These are phyloP conservation scores for Rhodotorula sp. DNA, from an alignment of 1,284 basidiomycete genomes.

Conservation along the genomic window DNA sequence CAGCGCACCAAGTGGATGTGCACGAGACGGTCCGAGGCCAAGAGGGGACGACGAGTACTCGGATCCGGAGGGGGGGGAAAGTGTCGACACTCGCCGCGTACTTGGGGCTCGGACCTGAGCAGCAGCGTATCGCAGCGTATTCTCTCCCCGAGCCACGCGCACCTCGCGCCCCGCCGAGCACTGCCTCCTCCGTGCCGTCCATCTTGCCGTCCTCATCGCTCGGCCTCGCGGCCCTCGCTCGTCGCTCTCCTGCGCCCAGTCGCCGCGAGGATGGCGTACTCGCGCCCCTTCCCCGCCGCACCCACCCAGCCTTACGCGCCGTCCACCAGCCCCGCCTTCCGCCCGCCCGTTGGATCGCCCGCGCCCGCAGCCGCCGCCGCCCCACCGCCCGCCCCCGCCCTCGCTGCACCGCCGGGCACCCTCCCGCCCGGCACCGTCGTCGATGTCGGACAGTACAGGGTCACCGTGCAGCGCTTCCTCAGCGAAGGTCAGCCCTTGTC, in stretches of 20 bases:
- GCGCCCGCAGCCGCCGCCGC: not conserved
- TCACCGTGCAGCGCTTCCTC: constrained; percentile 85
- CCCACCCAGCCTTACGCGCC: not conserved
- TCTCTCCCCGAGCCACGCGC: too few relatives aligned
- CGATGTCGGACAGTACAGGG: constrained; percentile 82
- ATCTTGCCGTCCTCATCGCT: not conserved
- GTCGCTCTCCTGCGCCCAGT: not conserved
- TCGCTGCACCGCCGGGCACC: constrained; percentile 47
- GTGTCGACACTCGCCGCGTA: too few relatives aligned
- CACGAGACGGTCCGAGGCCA: too few relatives aligned
- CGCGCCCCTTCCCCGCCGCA: not conserved
- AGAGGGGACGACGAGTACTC: too few relatives aligned
- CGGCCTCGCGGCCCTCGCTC: not conserved
- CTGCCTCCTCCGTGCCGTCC: too few relatives aligned
- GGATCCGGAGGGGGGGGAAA: too few relatives aligned
- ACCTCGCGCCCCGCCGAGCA: too few relatives aligned
- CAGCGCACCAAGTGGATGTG: too few relatives aligned
- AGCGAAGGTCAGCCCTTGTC: constrained; percentile 69
- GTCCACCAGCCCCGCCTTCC: not conserved
- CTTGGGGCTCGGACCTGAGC: too few relatives aligned
- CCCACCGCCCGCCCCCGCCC: not conserved
- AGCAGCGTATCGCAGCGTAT: too few relatives aligned
- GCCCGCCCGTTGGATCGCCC: not conserved
- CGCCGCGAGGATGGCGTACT: not conserved
- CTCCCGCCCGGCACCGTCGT: constrained; percentile 76